phyloP scores from a whole-genome alignment of 345 rosid genomes.

The Eucalyptus curtisii region DNA sequence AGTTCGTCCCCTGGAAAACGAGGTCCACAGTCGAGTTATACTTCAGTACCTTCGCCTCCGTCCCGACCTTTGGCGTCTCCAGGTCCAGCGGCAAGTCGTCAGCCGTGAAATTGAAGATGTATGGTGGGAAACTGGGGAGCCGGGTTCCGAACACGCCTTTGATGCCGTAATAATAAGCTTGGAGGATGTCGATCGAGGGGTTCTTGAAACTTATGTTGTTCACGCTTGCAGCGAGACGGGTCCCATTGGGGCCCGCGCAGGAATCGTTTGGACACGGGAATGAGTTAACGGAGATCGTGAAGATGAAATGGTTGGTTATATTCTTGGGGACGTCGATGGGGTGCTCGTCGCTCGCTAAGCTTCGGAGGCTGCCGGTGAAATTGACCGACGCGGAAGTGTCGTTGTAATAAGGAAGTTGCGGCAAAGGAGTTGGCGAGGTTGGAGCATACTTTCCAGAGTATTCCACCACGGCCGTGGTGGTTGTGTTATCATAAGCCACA shows the following conservation, averaged over 20 bases:
- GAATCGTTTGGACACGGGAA: conserved; percentile 9
- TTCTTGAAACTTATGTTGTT: conserved; percentile 27
- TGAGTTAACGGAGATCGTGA: conserved; percentile 7
- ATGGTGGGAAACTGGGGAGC: conserved; percentile 3
- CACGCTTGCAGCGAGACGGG: conserved; percentile 18
- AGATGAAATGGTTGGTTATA: neutral
- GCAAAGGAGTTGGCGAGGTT: neutral
- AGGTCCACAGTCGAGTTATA: conserved; percentile 6
- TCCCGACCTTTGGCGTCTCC: neutral
- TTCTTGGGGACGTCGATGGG: conserved; percentile 5
- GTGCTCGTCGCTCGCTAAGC: neutral
- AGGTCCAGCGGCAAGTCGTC: neutral
- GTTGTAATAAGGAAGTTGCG: conserved; percentile 3
- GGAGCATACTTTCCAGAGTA: conserved; percentile 4
- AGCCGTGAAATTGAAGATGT: conserved; percentile 3
- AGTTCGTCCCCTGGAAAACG: conserved; percentile 15
- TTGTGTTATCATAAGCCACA: neutral
- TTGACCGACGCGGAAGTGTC: conserved; percentile 4
- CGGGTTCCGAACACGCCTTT: conserved; percentile 1
- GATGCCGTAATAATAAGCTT: conserved; percentile 23
- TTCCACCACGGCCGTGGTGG: conserved; percentile 1
- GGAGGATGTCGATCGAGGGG: conserved; percentile 13
- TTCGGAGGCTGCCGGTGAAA: conserved; percentile 12
- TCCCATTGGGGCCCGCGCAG: conserved; percentile 9
- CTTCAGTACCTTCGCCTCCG: neutral